phyloP scores from a whole-genome alignment of 169 alveolate species.

The Perkinsus olseni region DNA sequence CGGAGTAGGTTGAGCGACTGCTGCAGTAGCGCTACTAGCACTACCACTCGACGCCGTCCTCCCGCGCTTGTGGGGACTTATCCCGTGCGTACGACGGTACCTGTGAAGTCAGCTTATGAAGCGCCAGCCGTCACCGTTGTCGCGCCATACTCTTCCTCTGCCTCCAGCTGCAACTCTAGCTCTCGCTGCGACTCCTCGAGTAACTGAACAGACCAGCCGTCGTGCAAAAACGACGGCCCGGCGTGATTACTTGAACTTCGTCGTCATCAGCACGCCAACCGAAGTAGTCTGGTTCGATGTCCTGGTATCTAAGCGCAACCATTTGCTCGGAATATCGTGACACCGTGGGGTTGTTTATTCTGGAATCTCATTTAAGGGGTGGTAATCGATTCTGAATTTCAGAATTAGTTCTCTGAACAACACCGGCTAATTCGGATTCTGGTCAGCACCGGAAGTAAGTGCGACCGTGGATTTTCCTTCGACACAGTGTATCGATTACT shows the following conservation, averaged over 20 bases:
- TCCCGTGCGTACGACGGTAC: neutral
- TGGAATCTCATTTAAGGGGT: too few relatives aligned
- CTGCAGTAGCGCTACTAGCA: neutral
- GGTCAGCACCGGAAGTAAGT: too few relatives aligned
- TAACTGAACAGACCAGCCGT: neutral
- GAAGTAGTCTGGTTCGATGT: neutral
- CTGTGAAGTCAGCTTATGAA: neutral
- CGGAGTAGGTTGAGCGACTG: neutral
- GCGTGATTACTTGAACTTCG: neutral
- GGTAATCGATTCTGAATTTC: too few relatives aligned
- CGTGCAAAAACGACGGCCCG: too few relatives aligned
- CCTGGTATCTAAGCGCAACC: neutral
- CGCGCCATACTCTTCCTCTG: neutral
- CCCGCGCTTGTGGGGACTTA: neutral
- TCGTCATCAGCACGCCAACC: conserved; percentile 11
- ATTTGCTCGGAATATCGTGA: too few relatives aligned
- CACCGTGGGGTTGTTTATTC: too few relatives aligned
- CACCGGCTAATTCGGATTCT: too few relatives aligned
- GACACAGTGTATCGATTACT: too few relatives aligned
- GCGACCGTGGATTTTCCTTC: too few relatives aligned
- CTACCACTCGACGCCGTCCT: neutral
- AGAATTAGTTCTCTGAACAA: too few relatives aligned
- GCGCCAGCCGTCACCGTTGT: too few relatives aligned
- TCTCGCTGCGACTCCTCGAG: neutral
- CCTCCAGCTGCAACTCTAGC: neutral